A percentile compares a stretch with the other conserved stretches of the same genome.
Evolutionary conservation across 495 filamentous ascomycete genomes (phyloP).

Genomic region (Amniculicola lignicola): DNA sequence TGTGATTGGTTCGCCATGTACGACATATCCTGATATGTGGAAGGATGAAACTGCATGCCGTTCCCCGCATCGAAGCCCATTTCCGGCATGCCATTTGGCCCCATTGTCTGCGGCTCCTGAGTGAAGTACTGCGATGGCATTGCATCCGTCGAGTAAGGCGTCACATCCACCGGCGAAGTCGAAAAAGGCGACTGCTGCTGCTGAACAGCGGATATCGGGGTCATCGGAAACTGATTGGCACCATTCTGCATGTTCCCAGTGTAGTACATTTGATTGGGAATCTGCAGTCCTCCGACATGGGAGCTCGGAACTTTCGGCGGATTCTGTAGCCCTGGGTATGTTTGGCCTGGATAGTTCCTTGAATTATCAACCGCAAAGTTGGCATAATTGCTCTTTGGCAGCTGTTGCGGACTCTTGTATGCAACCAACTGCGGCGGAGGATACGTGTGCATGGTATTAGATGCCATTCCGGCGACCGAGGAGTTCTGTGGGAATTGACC

Average conservation of each 20-base stretch:
- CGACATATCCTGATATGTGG: conserved; percentile 28
- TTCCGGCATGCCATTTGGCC: not conserved
- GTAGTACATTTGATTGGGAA: conserved; percentile 23
- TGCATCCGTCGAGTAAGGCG: conserved; percentile 20
- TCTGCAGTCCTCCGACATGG: conserved; percentile 29
- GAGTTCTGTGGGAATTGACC: conserved; percentile 18
- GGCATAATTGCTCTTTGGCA: conserved; percentile 14
- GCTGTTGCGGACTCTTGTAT: conserved; percentile 17
- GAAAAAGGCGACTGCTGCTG: conserved; percentile 24
- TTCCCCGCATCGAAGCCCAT: conserved; percentile 19
- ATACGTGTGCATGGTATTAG: conserved; percentile 34
- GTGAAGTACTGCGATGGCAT: conserved; percentile 30
- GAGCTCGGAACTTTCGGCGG: conserved; percentile 14
- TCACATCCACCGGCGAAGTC: conserved; percentile 33
- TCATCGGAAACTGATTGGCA: conserved; percentile 25
- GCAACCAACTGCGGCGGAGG: conserved; percentile 30
- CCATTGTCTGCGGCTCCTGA: conserved; percentile 23
- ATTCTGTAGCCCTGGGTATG: conserved; percentile 31
- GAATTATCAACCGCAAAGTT: conserved; percentile 7
- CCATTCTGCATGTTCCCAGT: conserved; percentile 29
- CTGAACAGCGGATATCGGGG: conserved; percentile 25
- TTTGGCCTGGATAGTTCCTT: conserved; percentile 11
- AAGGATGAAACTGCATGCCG: conserved; percentile 14
- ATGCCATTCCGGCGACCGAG: conserved; percentile 1
- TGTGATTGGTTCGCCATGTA: conserved; percentile 28